A percentile compares a stretch with the other conserved stretches of the same genome.
Conservation (phyloP, 495 filamentous ascomycete genomes). For the Aspergillus ostianus region DNA sequence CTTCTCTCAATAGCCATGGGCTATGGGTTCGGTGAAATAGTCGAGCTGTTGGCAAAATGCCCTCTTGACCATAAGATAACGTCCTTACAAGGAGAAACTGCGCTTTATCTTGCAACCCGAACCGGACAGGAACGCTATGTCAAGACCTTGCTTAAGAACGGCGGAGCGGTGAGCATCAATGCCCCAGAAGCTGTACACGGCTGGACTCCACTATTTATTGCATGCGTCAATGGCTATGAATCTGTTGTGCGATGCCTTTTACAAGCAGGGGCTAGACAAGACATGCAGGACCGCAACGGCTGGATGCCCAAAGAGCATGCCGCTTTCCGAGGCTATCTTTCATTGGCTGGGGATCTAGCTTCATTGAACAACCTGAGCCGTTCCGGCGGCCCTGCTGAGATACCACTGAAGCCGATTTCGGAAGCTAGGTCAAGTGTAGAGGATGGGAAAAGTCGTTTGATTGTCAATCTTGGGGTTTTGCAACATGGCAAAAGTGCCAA, state of each 20-base stretch:
- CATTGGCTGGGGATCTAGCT: slow-evolving; percentile 12
- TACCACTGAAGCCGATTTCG: not conserved
- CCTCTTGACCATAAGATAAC: not conserved
- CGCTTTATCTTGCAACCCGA: slow-evolving; percentile 14
- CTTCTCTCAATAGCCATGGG: slow-evolving; percentile 11
- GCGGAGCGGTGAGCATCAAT: not conserved
- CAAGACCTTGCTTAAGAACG: not conserved
- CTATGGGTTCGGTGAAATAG: slow-evolving; percentile 15
- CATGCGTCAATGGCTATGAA: slow-evolving; percentile 69
- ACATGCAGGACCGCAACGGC: slow-evolving; percentile 14
- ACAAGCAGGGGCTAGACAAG: slow-evolving; percentile 56
- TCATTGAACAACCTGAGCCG: slow-evolving; percentile 6
- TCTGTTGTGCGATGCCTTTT: slow-evolving; percentile 53
- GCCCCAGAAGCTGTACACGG: slow-evolving; percentile 63
- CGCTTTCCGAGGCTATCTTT: slow-evolving; percentile 19
- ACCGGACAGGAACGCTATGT: slow-evolving; percentile 1
- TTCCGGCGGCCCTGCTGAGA: slow-evolving; percentile 7
- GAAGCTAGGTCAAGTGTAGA: not conserved
- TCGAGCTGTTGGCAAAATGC: slow-evolving; percentile 3
- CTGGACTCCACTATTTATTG: slow-evolving; percentile 78
- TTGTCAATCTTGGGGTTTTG: slow-evolving; percentile 18
- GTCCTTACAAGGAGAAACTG: slow-evolving; percentile 9
- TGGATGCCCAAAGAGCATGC: slow-evolving; percentile 27
- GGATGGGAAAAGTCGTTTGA: not conserved
- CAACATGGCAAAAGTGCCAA: slow-evolving; percentile 10